These are phyloP conservation scores for Lachnellula cervina DNA, from an alignment of 2,329 filamentous ascomycete species.

Conservation along the genomic window DNA sequence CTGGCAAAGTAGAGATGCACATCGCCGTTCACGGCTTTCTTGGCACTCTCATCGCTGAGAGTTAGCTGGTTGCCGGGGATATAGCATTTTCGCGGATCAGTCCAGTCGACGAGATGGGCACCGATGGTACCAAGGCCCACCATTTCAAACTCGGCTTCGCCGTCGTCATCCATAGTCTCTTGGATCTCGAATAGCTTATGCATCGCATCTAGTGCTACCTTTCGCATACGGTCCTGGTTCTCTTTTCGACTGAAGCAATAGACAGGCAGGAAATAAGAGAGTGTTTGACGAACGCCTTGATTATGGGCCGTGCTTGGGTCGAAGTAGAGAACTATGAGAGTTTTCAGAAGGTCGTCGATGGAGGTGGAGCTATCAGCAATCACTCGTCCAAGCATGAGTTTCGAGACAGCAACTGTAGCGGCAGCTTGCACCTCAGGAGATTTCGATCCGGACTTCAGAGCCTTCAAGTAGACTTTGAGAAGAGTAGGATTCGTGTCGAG, in stretches of 20 bases:
- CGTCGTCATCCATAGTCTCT: constrained; percentile 68
- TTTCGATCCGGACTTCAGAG: constrained; percentile 66
- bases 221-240: constrained; percentile 78
- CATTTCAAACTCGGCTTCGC: constrained; percentile 72
- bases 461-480: constrained; percentile 80
- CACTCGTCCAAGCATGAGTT: constrained; percentile 76
- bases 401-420: constrained; percentile 76
- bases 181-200: constrained; percentile 69
- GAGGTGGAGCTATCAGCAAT: constrained; percentile 60
- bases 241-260: constrained; percentile 82
- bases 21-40: constrained; percentile 65
- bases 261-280: constrained; percentile 92
- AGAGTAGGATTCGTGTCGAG: constrained; percentile 63
- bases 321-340: constrained; percentile 82
- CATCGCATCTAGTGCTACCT: constrained; percentile 68
- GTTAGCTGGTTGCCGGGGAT: constrained; percentile 40
- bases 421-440: constrained; percentile 72
- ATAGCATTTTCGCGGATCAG: constrained; percentile 78
- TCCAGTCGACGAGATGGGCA: constrained; percentile 88
- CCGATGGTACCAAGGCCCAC: constrained; percentile 73
- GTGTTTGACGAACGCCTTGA: constrained; percentile 74
- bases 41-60: constrained; percentile 49
- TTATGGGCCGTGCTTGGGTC: constrained; percentile 77
- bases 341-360: constrained; percentile 72
- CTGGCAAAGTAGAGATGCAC: constrained; percentile 75